A percentile compares a stretch with the other conserved stretches of the same genome.
phyloP scores from a whole-genome alignment of 495 filamentous ascomycete species.

The Annulohypoxylon bovei region DNA sequence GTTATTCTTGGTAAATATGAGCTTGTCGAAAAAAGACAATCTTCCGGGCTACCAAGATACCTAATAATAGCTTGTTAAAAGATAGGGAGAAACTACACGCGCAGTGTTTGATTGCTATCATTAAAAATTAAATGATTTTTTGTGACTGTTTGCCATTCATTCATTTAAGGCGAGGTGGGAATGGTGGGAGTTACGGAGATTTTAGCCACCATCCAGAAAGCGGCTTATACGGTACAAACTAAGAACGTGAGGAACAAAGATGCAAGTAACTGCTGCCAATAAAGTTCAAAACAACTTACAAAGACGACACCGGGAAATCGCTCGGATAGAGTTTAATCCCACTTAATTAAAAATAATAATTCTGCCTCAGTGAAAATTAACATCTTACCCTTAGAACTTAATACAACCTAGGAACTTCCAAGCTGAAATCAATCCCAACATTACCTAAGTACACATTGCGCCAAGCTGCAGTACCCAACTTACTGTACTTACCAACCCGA shows the following conservation, averaged over 20 bases:
- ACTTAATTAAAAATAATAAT: neutral
- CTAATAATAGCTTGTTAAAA: too few relatives aligned
- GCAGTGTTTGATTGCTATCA: neutral
- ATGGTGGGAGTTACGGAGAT: neutral
- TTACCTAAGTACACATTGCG: neutral
- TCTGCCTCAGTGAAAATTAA: neutral
- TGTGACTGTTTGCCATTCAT: neutral
- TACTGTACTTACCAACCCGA: neutral
- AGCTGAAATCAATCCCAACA: conserved; percentile 6
- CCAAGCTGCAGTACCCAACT: neutral
- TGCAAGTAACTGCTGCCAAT: neutral
- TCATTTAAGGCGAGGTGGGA: neutral
- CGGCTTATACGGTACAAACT: neutral
- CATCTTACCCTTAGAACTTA: neutral
- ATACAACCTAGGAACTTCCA: too few relatives aligned
- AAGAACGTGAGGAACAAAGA: neutral
- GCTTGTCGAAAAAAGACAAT: too few relatives aligned
- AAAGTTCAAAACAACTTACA: neutral
- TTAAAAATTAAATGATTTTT: neutral
- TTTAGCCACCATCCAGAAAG: neutral
- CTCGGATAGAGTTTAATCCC: conserved; percentile 1
- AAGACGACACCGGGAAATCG: neutral
- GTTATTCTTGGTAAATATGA: too few relatives aligned
- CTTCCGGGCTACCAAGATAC: too few relatives aligned
- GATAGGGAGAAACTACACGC: too few relatives aligned